Percentiles rank a stretch among this genome's conserved stretches.
Evolutionary conservation across 257 asterid genomes (phyloP).

Genomic region (Lithospermum erythrorhizon): DNA sequence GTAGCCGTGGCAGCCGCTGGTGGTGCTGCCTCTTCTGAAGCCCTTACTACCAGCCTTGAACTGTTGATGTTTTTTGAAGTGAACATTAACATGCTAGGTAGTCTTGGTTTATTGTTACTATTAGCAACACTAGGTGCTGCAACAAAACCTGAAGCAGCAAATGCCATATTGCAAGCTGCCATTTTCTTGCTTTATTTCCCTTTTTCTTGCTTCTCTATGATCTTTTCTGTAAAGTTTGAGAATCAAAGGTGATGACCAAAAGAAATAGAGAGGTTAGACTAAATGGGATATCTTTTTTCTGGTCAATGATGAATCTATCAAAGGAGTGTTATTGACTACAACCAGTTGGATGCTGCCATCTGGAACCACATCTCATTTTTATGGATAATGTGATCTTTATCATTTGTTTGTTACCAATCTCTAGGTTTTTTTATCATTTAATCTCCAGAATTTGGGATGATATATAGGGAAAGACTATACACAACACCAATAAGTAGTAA

Average conservation of each 20-base stretch:
- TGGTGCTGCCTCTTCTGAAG: constrained; percentile 29
- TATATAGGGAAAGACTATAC: too few species aligned
- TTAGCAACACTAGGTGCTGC: constrained; percentile 31
- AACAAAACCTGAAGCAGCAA: constrained; percentile 38
- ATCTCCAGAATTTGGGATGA: too few species aligned
- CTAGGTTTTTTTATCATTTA: too few species aligned
- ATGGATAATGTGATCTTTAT: constrained; percentile 35
- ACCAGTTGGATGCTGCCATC: constrained; percentile 48
- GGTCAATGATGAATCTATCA: constrained; percentile 24
- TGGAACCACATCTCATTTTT: constrained; percentile 41
- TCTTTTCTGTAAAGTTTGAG: constrained; percentile 4
- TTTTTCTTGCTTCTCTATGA: neutral
- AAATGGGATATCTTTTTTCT: constrained; percentile 45
- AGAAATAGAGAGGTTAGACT: constrained; percentile 15
- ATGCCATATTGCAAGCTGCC: constrained; percentile 60
- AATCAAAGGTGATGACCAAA: constrained; percentile 1
- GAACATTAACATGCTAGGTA: constrained; percentile 22
- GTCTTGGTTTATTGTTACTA: constrained; percentile 11
- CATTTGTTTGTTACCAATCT: neutral
- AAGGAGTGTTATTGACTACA: constrained; percentile 11
- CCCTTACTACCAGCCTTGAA: constrained; percentile 44
- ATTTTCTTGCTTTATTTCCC: constrained; percentile 13
- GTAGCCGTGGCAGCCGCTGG: constrained; percentile 23
- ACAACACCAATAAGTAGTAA: too few species aligned
- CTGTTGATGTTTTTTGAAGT: constrained; percentile 15